Conservation (phyloP, 306 rosid species). For the Argentina anserina region DNA sequence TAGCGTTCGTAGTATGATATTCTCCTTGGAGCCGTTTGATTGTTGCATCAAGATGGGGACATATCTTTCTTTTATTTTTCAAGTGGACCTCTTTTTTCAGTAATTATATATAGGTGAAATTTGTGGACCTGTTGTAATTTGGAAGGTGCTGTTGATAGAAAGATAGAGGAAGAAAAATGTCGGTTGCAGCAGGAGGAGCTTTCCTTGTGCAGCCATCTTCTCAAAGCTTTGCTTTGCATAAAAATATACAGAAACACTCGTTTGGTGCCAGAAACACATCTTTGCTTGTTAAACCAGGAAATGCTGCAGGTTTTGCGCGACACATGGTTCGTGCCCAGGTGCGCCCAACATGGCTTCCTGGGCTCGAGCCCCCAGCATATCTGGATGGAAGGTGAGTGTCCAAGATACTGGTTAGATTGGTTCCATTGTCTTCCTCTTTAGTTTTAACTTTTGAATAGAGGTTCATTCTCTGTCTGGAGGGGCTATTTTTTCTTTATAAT, state of each 20-base stretch:
- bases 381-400: constrained; percentile 76
- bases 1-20: background rate
- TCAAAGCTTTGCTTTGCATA: constrained; percentile 19
- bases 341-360: constrained; percentile 95
- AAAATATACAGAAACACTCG: constrained; percentile 22
- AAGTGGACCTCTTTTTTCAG: constrained; percentile 40
- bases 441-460: background rate
- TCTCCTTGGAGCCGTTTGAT: background rate
- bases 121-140: constrained; percentile 23
- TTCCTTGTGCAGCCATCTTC: constrained; percentile 46
- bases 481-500: constrained; percentile 1
- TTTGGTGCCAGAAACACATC: constrained; percentile 23
- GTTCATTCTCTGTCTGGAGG: background rate
- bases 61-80: background rate
- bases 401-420: background rate
- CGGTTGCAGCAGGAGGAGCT: constrained; percentile 46
- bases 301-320: constrained; percentile 21
- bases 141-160: constrained; percentile 15
- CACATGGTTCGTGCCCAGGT: constrained; percentile 41
- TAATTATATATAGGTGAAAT: constrained; percentile 26
- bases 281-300: constrained; percentile 29
- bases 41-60: background rate
- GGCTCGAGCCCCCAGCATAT: constrained; percentile 83
- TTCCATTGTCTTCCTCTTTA: background rate
- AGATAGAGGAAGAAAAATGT: constrained; percentile 41